phyloP scores from a whole-genome alignment of 192 early-diverging fungal genomes.

The Helicostylum pulchrum region DNA sequence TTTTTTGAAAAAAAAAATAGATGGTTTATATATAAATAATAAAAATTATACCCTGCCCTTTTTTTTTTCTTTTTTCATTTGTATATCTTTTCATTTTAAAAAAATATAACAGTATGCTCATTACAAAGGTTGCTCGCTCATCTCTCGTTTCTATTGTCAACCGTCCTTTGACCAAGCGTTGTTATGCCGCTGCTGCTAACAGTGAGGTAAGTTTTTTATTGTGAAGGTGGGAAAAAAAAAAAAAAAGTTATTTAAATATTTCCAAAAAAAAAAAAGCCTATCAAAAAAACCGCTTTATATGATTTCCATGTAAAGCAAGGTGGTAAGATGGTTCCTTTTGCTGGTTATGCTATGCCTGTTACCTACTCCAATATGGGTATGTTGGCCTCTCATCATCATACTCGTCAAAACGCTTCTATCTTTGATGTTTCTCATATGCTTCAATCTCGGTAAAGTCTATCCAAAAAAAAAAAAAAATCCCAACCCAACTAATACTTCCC shows the following conservation, averaged over 20 bases:
- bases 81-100: background rate
- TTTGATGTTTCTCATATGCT: slow-evolving; percentile 99
- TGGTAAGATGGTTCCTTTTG: slow-evolving; percentile 97
- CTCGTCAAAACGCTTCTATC: slow-evolving; percentile 83
- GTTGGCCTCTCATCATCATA: slow-evolving; percentile 86
- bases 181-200: slow-evolving; percentile 7
- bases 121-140: slow-evolving; percentile 6
- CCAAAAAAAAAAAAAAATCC: no score
- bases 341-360: slow-evolving; percentile 97
- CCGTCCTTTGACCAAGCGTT: slow-evolving; percentile 6
- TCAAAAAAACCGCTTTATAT: slow-evolving; percentile 82
- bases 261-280: slow-evolving; percentile 20
- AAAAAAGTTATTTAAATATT: background rate
- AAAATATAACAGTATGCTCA: background rate
- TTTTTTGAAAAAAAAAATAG: background rate
- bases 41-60: background rate
- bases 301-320: slow-evolving; percentile 91
- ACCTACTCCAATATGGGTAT: slow-evolving; percentile 83
- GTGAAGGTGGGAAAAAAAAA: background rate
- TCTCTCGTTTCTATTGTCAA: background rate
- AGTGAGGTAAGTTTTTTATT: slow-evolving; percentile 16
- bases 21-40: slow-evolving; percentile 2
- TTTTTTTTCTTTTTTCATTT: slow-evolving; percentile 2
- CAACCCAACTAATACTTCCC: background rate
- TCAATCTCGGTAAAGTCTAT: slow-evolving; percentile 68